These are phyloP conservation scores for Fusarium sp. DNA, from an alignment of 2,329 filamentous ascomycete genomes.

Conservation along the genomic window DNA sequence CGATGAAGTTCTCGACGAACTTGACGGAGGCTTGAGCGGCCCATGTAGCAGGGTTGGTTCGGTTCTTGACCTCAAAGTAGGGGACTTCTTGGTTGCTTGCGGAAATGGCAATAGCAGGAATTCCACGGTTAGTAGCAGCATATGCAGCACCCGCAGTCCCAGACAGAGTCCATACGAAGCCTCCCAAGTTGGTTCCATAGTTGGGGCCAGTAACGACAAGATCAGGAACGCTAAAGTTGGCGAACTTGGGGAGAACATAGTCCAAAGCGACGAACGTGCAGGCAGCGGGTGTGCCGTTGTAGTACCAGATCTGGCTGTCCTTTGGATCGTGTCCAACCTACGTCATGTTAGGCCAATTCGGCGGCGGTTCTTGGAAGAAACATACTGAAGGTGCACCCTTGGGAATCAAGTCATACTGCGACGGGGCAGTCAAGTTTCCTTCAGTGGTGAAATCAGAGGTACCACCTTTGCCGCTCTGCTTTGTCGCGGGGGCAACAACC, in stretches of 20 bases:
- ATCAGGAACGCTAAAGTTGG: conserved; percentile 59
- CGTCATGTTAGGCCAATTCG: neutral
- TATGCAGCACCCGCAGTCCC: conserved; percentile 61
- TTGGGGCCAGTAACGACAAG: conserved; percentile 66
- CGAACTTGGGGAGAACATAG: conserved; percentile 61
- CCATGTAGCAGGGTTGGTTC: conserved; percentile 56
- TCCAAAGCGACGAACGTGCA: conserved; percentile 66
- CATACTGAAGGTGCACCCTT: conserved; percentile 42
- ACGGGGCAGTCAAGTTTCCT: conserved; percentile 40
- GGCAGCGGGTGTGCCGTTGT: conserved; percentile 66
- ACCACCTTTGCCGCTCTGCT: conserved; percentile 45
- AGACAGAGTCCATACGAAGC: conserved; percentile 62
- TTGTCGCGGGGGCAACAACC: conserved; percentile 44
- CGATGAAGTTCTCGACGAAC: conserved; percentile 55
- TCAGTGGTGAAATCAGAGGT: conserved; percentile 42
- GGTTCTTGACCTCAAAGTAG: conserved; percentile 51
- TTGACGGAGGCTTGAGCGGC: conserved; percentile 53
- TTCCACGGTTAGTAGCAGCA: conserved; percentile 57
- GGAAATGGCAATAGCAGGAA: conserved; percentile 61
- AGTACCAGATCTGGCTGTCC: conserved; percentile 67
- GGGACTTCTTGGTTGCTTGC: conserved; percentile 53
- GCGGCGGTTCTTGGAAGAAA: too few species aligned
- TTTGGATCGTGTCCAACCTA: conserved; percentile 58
- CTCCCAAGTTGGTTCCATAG: conserved; percentile 62
- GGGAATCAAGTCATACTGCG: conserved; percentile 43